phyloP scores from a whole-genome alignment of 129 eudicot genomes.

The Artemisia argyi region DNA sequence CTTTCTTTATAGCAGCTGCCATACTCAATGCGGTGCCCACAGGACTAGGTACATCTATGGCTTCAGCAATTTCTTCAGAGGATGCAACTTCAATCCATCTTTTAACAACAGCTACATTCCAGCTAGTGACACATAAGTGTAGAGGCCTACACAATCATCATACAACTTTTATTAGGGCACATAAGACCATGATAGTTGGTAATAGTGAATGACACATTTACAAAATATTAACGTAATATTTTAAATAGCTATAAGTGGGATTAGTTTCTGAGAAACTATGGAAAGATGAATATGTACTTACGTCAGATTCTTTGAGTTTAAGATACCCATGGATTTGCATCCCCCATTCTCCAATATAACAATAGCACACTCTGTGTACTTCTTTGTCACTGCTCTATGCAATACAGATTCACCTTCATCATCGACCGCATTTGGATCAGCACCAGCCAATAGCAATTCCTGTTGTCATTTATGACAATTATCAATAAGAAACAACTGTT shows the following conservation, averaged over 20 bases:
- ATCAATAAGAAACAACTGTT: neutral
- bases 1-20: conserved; percentile 92
- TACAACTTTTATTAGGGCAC: conserved; percentile 1
- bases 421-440: conserved; percentile 99
- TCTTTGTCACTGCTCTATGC: conserved; percentile 95
- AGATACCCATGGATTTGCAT: conserved; percentile 83
- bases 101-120: conserved; percentile 96
- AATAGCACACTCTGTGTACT: conserved; percentile 93
- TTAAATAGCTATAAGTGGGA: conserved; percentile 4
- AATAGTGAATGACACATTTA: neutral
- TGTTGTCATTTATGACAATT: conserved; percentile 33
- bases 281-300: conserved; percentile 39
- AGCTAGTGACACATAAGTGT: conserved; percentile 80
- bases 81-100: conserved; percentile 95
- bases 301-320: conserved; percentile 84
- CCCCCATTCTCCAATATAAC: conserved; percentile 93
- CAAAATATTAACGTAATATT: neutral
- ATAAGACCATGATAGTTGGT: neutral
- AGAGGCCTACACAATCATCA: conserved; percentile 62
- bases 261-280: conserved; percentile 8
- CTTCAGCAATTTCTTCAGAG: conserved; percentile 62
- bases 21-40: conserved; percentile 94
- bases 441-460: conserved; percentile 95
- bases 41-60: conserved; percentile 82
- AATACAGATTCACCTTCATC: conserved; percentile 99